Base-by-base conservation (phyloP, 768 basidiomycete genomes). In the Strobilomyces confusus region DNA sequence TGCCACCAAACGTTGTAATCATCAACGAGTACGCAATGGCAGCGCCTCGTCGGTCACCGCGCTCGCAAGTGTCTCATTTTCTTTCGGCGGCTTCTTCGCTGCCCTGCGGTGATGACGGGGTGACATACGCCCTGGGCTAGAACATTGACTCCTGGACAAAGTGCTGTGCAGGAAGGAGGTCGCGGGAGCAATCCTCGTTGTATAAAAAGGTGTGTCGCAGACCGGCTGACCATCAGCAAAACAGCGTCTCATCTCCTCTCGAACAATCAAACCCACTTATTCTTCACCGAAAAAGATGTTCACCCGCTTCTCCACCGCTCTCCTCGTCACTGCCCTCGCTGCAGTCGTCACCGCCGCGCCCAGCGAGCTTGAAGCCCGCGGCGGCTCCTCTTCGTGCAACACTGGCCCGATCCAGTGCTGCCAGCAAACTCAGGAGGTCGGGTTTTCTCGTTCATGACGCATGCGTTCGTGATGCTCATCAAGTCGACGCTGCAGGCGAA, bases 391-490 rank as follows among this genome's bases (percentile, higher is more conserved):
- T 17, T 14, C 5, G 14, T 65, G 63, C 20, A 33, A 44, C 44
- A 62, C 57, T 0, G 63, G 63, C 4, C 11, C 47, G 2, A 9
- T 49, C 2, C 49, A 53, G 4, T 63, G 63, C 46, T 63, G 60
- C 34, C 12, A 8, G 15, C 48, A 5, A 5, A 50, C 48, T 23
- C 20, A 43, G 17, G 2, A 15, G 2, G 61, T 60, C 11, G 26
- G 55, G 11, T 22, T 33, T 15, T 15, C 9, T 6, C 9, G 2
- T 11, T 23, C 3, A 8, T 8, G 4, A 8, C 26, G 14, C n/a
- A 15, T 4, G 14, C 4, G 4, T 14, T 3, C 23, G 17, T 22
- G 15, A 13, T 14, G 6, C 25, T 26, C 8, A 43, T 12, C 25
- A 8, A 5, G n/a, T n/a, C 20, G 6, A 9, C 29, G 9, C 8